Evolutionary conservation across 805 yeast species (phyloP), one percentile per base, ranked within the genome.

Genomic region (Ogataea siamensis): DNA sequence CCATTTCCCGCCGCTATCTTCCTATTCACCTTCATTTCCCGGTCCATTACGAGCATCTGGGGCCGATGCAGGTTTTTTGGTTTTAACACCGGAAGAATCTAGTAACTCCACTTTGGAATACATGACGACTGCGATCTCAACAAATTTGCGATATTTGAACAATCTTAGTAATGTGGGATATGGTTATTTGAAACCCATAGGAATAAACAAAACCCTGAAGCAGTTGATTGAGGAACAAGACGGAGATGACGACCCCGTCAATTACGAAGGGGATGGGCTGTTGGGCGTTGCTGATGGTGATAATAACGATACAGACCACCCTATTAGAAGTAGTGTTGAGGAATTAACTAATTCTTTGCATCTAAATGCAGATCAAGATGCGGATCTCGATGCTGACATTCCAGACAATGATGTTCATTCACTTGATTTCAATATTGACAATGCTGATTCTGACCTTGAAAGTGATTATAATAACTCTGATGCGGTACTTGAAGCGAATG

Each of bases 181-280:
- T 55, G 49, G 65, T 10, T 66, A 64, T 38, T 52, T 83, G 39
- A 64, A 65, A 29, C 87, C 88, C 0, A 68, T 81, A 8, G 88
- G 87, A 0, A 51, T 78, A 7, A 65, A 67, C 3, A 76, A 71
- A 54, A 81, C 85, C 1, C 66, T 78, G 70, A 58, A 58, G 24
- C 66, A 63, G 23, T 37, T 66, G 19, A 15, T 39, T 16, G 58
- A 47, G 9, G 58, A 50, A 17, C 45, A 43, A 23, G 54, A 51
- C 18, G 18, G 38, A 9, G 53, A 42, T 6, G 55, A 50, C 3
- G 47, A 42, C 22, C 40, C 49, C 20, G 28, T 45, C 33, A 44
- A 51, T 40, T 52, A 39, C 25, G 49, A 51, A 42, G 51, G 52
- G 28, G 51, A 43, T 18, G 30, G 43, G 21, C 37, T 39, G 3